Conservation (phyloP, 805 yeast species). For the Debaryomyces hansenii region DNA sequence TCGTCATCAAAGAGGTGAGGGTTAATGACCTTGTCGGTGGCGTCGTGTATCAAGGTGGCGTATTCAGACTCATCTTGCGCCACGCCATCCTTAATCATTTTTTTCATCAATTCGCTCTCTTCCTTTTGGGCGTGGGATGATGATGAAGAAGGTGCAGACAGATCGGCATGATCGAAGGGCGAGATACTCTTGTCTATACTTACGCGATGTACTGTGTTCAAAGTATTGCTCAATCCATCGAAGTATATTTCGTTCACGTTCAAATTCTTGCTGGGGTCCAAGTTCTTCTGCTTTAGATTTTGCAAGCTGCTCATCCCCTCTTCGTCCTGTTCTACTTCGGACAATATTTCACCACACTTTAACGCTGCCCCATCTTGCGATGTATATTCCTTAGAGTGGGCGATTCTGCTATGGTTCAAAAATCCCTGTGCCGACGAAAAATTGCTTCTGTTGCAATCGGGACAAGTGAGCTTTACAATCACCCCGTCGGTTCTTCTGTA, state of each 20-base stretch:
- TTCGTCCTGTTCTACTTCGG: conserved; percentile 56
- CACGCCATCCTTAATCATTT: conserved; percentile 33
- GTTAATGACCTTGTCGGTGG: conserved; percentile 28
- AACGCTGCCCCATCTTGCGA: conserved; percentile 76
- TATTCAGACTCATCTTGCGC: conserved; percentile 30
- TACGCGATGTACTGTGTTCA: conserved; percentile 24
- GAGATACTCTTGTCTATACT: conserved; percentile 11
- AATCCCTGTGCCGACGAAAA: conserved; percentile 82
- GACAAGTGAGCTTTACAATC: conserved; percentile 66
- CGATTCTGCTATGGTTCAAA: conserved; percentile 71
- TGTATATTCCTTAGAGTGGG: conserved; percentile 68
- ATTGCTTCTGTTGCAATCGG: conserved; percentile 64
- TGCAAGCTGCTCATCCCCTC: conserved; percentile 44
- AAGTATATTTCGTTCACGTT: conserved; percentile 37
- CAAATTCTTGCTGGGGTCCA: conserved; percentile 45
- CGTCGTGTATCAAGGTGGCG: conserved; percentile 30
- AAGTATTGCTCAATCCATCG: conserved; percentile 27
- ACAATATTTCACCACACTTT: conserved; percentile 58
- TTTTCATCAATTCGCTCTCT: conserved; percentile 35
- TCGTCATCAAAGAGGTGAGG: conserved; percentile 43
- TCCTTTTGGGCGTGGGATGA: conserved; percentile 2
- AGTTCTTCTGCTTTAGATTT: conserved; percentile 29
- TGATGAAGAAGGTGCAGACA: background rate
- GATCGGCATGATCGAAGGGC: conserved; percentile 11
- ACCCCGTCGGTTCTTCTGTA: conserved; percentile 71